Base-by-base conservation (phyloP, 768 basidiomycete genomes). In the Vararia minispora region DNA sequence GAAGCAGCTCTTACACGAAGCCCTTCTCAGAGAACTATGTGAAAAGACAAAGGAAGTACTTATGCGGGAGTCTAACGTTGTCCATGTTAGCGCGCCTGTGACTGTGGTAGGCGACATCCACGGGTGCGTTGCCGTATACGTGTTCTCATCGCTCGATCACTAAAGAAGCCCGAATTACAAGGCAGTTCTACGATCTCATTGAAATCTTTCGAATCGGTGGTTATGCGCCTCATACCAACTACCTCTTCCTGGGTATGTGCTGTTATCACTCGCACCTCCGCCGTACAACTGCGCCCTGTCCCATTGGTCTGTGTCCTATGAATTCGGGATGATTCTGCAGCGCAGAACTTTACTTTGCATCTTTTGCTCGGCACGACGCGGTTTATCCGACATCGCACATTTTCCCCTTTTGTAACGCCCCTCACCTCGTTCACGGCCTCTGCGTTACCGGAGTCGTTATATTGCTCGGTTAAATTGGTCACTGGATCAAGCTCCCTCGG, bases 51-150 rank as follows among this genome's bases (percentile, higher is more conserved):
- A 98, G 58, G 95, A 99, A 57, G 89, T 99, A 0, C 79, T 99
- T 41, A 98, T 98, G 95, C 70, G 90, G 45, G 95, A 99, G 65
- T 90, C 86, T 42, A 99, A 99, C 54, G 95, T 99, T 41, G 91
- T 98, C 6, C 95, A 98, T 54, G 84, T 99, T 49, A 83, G 78
- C 46, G 85, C 94, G 4, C 95, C 95, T 14, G 90, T 98, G 25
- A 99, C 95, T 1, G 95, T 99, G 21, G 95, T 98, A 27, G 95
- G 95, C 36, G 95, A 99, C 58, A 98, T 99, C 34, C 95, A 99
- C 58, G 95, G 91, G 91, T 95, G 64, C 72, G 86, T 41, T 40
- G 44, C 45, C 47, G n/a, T n/a, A n/a, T n/a, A n/a, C n/a, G n/a
- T n/a, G n/a, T n/a, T 50, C 58, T 64, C 50, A 68, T 60, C 54